Evolutionary conservation across 495 filamentous ascomycete genomes (phyloP), one percentile per base, ranked within the genome.

Genomic region (Penicillium egyptiacum): DNA sequence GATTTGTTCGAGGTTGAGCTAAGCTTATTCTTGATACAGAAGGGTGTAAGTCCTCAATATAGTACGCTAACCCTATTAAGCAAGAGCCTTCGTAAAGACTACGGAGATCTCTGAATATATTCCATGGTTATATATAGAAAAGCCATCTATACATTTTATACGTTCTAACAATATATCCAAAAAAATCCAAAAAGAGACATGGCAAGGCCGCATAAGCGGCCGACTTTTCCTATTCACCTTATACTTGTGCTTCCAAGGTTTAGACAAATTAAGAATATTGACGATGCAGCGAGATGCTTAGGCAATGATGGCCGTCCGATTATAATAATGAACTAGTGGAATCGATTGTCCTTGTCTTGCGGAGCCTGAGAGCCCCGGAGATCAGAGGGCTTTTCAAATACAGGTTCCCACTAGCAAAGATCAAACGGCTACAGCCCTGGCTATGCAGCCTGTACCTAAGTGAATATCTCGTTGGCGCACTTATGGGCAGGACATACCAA

Each of bases 231-330:
- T 30, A 4, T 31, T 31, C 30, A 31, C 9, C 9, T 30, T 30
- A 30, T 30, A 30, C 8, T 30, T 30, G 10, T 30, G 8, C 28
- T 30, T 8, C 28, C 28, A 31, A 31, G 30, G 10, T 12, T 31
- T 11, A 12, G 30, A 4, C 3, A 12, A 31, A 20, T 28, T 12
- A 8, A 5, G 7, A 17, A 40, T 40, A 16, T 23, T 11, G 51
- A 59, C n/a, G 25, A 70, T 66, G 68, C 62, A 70, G 33, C 57
- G 63, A 35, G 40, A n/a, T n/a, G n/a, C n/a, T 61, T 37, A 55
- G 40, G n/a, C n/a, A n/a, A n/a, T 10, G 17, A n/a, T 31, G 59
- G 61, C 1, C 43, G 55, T 35, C 50, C 61, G 2, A 48, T 63
- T 7, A 28, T 47, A 17, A 56, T 54, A 50, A 50, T 56, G 14